Percentiles rank a stretch among this genome's conserved stretches.
These are phyloP conservation scores for Bondarzewia mesenterica DNA, from an alignment of 1,284 basidiomycete genomes.

Conservation along the genomic window DNA sequence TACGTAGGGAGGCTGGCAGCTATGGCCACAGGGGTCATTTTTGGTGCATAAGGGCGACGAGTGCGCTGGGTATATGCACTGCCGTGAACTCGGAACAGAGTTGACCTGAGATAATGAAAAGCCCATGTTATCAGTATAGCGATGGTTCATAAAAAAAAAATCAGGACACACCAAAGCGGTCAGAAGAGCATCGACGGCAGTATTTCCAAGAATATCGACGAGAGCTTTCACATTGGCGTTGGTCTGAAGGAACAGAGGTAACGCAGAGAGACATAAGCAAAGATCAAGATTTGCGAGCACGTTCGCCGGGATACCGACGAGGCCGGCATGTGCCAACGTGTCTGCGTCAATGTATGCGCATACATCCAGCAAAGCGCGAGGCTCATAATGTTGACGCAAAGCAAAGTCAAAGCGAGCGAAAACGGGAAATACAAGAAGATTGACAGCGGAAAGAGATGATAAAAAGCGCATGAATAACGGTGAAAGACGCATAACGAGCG, in stretches of 20 bases:
- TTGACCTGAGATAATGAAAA: constrained; percentile 9
- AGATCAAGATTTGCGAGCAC: constrained; percentile 14
- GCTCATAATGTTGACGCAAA: constrained; percentile 13
- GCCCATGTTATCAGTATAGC: too few relatives aligned
- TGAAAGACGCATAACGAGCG: not conserved
- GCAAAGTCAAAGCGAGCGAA: not conserved
- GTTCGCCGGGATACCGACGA: constrained; percentile 5
- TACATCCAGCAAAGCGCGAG: constrained; percentile 15
- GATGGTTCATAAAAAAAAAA: too few relatives aligned
- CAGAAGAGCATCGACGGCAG: constrained; percentile 12
- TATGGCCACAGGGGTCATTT: constrained; percentile 14
- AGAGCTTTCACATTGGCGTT: constrained; percentile 13
- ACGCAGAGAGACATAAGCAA: constrained; percentile 20
- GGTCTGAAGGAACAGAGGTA: constrained; percentile 15
- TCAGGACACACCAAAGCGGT: constrained; percentile 13
- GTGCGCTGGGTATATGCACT: constrained; percentile 13
- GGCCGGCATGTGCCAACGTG: constrained; percentile 5
- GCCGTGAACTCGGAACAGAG: constrained; percentile 3
- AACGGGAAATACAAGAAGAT: not conserved
- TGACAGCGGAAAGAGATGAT: not conserved
- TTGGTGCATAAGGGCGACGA: constrained; percentile 9
- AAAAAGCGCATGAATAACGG: too few relatives aligned
- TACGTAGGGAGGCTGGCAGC: constrained; percentile 11
- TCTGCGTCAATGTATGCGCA: constrained; percentile 17
- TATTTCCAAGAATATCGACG: constrained; percentile 13